Conservation (phyloP, 1,284 basidiomycete species). For the Ceratobasidium sp. region DNA sequence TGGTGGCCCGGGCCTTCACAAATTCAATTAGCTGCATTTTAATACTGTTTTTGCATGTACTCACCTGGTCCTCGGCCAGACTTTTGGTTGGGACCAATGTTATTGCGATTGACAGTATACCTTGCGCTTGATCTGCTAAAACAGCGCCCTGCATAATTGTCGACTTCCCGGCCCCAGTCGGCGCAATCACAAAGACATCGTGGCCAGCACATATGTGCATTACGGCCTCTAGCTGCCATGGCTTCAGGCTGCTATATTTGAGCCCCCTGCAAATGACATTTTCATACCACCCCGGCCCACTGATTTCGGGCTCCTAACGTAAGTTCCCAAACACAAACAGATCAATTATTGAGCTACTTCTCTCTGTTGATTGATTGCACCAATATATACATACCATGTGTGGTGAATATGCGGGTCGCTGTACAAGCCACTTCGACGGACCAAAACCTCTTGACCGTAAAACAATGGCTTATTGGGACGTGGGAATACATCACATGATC, state of each 20-base stretch:
- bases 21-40: neutral
- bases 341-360: neutral
- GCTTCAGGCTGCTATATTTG: neutral
- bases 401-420: neutral
- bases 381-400: neutral
- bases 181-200: neutral
- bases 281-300: neutral
- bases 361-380: neutral
- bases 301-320: neutral
- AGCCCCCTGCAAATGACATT: neutral
- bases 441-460: too few relatives aligned
- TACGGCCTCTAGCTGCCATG: neutral
- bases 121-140: neutral
- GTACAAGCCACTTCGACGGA: neutral
- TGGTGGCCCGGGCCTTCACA: constrained; percentile 6
- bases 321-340: neutral
- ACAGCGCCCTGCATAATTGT: neutral
- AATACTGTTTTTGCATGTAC: neutral
- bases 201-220: neutral
- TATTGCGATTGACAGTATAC: neutral
- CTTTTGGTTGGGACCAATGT: constrained; percentile 1
- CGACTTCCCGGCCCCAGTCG: constrained; percentile 1
- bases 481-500: constrained; percentile 9
- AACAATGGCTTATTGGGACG: neutral
- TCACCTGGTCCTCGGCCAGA: constrained; percentile 8